A percentile compares a stretch with the other conserved stretches of the same genome.
Evolutionary conservation across 2,329 filamentous ascomycete genomes (phyloP).

Genomic region (Rhytidhysteron rufulum): DNA sequence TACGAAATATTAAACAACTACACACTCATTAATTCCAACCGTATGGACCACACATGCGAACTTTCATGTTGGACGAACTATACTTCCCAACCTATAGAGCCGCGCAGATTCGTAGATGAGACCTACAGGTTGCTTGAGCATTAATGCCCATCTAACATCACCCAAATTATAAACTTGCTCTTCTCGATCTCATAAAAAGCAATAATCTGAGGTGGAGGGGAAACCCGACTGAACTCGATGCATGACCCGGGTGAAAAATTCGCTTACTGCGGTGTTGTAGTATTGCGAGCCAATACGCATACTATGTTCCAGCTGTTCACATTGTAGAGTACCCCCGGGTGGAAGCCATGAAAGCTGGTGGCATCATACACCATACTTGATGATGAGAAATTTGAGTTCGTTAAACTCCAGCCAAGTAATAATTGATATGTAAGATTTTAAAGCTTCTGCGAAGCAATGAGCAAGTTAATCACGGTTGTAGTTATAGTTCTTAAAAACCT

Average conservation of each 20-base stretch:
- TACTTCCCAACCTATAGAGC: too few species aligned
- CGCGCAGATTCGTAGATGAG: too few species aligned
- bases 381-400: slow-evolving; percentile 16
- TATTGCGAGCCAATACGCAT: slow-evolving; percentile 12
- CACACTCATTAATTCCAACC: too few species aligned
- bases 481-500: too few species aligned
- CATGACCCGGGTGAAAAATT: slow-evolving; percentile 14
- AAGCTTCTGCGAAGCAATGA: slow-evolving; percentile 21
- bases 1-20: too few species aligned
- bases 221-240: slow-evolving; percentile 15
- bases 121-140: too few species aligned
- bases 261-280: slow-evolving; percentile 13
- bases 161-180: slow-evolving; percentile 10
- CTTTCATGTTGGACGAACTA: too few species aligned
- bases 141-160: too few species aligned
- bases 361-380: slow-evolving; percentile 26
- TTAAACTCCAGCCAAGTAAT: not conserved
- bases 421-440: not conserved
- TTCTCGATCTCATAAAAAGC: slow-evolving; percentile 13
- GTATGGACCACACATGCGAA: too few species aligned
- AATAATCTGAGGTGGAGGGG: slow-evolving; percentile 13
- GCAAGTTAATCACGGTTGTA: slow-evolving; percentile 21
- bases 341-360: slow-evolving; percentile 11
- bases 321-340: slow-evolving; percentile 18
- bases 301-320: slow-evolving; percentile 15